Conservation (phyloP, 352 stramenopile genomes). For the Phytophthora boehmeriae region DNA sequence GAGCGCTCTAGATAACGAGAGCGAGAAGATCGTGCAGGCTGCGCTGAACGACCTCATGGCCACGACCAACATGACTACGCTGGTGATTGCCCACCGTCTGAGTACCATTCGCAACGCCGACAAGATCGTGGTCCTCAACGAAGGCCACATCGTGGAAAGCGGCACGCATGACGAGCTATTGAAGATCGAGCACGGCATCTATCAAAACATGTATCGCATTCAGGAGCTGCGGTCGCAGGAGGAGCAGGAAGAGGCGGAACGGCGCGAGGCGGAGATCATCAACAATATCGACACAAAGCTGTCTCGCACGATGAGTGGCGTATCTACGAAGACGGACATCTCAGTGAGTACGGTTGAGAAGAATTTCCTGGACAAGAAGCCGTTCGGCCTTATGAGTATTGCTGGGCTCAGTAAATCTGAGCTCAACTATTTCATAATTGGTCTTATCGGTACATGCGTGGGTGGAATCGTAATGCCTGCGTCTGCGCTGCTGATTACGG, state of each 20-base stretch:
- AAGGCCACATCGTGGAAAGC: constrained; percentile 32
- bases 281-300: neutral
- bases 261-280: neutral
- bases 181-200: constrained; percentile 59
- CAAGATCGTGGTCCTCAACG: constrained; percentile 44
- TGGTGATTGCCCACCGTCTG: constrained; percentile 59
- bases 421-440: constrained; percentile 16
- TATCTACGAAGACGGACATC: constrained; percentile 17
- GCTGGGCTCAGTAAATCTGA: constrained; percentile 2
- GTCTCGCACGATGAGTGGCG: constrained; percentile 10
- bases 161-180: constrained; percentile 40
- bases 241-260: constrained; percentile 1
- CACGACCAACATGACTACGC: constrained; percentile 54
- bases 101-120: constrained; percentile 46
- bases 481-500: constrained; percentile 41
- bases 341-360: constrained; percentile 17
- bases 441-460: constrained; percentile 5
- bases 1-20: constrained; percentile 42
- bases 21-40: constrained; percentile 35
- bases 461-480: constrained; percentile 38
- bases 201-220: constrained; percentile 85
- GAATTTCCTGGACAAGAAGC: constrained; percentile 14
- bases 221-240: constrained; percentile 12
- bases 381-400: constrained; percentile 5
- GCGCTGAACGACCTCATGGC: constrained; percentile 33